Evolutionary conservation across 306 rosid genomes (phyloP), one percentile per base, ranked within the genome.

Genomic region (Fragaria nilgerrensis): DNA sequence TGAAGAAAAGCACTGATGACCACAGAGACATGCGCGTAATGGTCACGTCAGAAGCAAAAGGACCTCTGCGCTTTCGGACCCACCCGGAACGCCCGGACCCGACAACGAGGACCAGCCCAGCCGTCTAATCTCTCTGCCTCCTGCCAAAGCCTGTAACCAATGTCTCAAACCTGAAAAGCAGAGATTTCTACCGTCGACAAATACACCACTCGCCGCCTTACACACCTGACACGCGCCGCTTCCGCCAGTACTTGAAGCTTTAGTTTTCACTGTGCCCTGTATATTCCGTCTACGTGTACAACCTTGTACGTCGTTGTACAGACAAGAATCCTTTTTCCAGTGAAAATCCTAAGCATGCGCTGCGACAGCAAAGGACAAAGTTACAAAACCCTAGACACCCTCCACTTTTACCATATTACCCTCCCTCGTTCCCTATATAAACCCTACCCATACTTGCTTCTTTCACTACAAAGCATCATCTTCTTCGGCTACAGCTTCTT

Each of bases 361-460:
- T 65, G 81, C 82, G 89, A 87, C 91, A 85, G 59, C 79, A 81
- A 78, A 82, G 77, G 89, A 81, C 91, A 87, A 85, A 85, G 48
- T 27, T n/a, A 14, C 47, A 15, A 9, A 43, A 39, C 58, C 27
- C 56, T 16, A 13, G 47, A 15, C 11, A 0, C 63, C 23, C 27
- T 17, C 22, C 23, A 8, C 68, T 70, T 71, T 85, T 79, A 76
- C 87, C 12, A 5, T 47, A 11, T 76, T 80, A 52, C 77, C 87
- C 49, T 72, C 34, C 6, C 4, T 3, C 39, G 23, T 7, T 53
- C n/a, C 36, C 75, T 77, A 77, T 77, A 79, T 76, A 70, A n/a
- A 44, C 75, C 68, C 29, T 13, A 9, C 17, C 39, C 14, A 10
- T 10, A 5, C 37, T n/a, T 22, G 49, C 29, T 41, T 74, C 52